Evolutionary conservation across 1,284 basidiomycete species (phyloP), one percentile per base, ranked within the genome.

Genomic region (Peniophora sp.): DNA sequence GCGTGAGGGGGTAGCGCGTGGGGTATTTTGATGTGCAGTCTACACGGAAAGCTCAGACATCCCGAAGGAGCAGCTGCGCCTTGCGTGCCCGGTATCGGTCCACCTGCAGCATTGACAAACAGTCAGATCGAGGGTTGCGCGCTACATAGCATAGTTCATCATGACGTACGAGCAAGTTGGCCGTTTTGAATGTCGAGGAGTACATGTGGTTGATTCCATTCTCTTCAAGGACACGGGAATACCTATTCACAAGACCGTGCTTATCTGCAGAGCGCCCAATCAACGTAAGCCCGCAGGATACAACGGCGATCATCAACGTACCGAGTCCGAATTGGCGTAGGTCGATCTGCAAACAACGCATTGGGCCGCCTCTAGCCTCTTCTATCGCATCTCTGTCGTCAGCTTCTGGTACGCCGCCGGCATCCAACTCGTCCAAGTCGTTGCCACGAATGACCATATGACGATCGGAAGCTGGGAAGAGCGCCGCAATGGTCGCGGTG

Each of bases 201-300:
- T 91, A 91, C 76, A 90, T 86, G 66, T 90, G 89, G 63, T 88
- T 84, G 64, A 90, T 86, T 3, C 78, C 77, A 56, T 80, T 81
- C 54, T 79, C 74, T 53, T 85, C 78, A 9, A 91, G 74, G 11
- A 85, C 75, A 20, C 79, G 74, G 20, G 86, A 90, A 63, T 87
- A 90, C 36, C 81, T 79, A 60, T 79, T 87, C 48, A 91, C 83
- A 9, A 90, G 73, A 24, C 88, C 87, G 56, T 86, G 75, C 59
- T 85, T 87, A 61, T 88, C 85, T 82, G 53, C 17, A n/a, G 24
- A 48, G 19, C n/a, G 32, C n/a, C n/a, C n/a, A n/a, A n/a, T 8
- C 19, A 11, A 44, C 10, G 12, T 17, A 10, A 48, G 10, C 16
- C 17, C 17, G 34, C 14, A 14, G 9, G 6, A 17, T 36, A 6